Evolutionary conservation across 192 early-diverging fungal genomes (phyloP).

Genomic region (Gonapodya prolifera): DNA sequence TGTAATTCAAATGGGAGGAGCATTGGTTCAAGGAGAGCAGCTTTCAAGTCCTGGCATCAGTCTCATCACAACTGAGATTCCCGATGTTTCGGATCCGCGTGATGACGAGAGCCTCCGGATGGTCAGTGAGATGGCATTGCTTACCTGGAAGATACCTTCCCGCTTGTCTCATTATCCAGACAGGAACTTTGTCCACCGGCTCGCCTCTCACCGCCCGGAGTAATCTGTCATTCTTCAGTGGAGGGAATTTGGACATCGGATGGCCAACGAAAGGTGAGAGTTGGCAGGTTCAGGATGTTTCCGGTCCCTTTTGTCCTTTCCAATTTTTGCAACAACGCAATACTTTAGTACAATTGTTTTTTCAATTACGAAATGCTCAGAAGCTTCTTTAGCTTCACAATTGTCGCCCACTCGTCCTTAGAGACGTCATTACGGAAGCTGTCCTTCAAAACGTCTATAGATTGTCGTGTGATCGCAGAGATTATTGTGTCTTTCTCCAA

Average conservation of each 20-base stretch:
- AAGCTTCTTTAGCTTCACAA: constrained; percentile 59
- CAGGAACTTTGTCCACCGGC: constrained; percentile 42
- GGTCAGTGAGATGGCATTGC: background rate
- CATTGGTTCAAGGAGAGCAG: background rate
- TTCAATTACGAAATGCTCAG: constrained; percentile 23
- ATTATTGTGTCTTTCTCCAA: constrained; percentile 47
- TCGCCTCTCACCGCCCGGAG: constrained; percentile 71
- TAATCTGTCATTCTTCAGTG: constrained; percentile 83
- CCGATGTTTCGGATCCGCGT: background rate
- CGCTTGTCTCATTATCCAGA: constrained; percentile 99
- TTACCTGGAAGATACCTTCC: constrained; percentile 89
- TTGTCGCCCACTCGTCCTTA: constrained; percentile 76
- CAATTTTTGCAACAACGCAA: too few species aligned
- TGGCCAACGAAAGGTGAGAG: background rate
- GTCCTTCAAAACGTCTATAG: constrained; percentile 91
- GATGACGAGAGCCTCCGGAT: background rate
- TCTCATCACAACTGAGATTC: background rate
- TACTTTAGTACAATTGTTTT: background rate
- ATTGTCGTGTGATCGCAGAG: constrained; percentile 65
- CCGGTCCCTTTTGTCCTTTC: too few species aligned
- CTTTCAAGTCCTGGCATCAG: background rate
- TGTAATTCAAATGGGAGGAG: constrained; percentile 13
- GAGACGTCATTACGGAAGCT: constrained; percentile 83
- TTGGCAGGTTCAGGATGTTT: too few species aligned
- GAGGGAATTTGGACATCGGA: constrained; percentile 48